Base-by-base conservation (phyloP, 768 basidiomycete species). In the Pisolithus marmoratus region DNA sequence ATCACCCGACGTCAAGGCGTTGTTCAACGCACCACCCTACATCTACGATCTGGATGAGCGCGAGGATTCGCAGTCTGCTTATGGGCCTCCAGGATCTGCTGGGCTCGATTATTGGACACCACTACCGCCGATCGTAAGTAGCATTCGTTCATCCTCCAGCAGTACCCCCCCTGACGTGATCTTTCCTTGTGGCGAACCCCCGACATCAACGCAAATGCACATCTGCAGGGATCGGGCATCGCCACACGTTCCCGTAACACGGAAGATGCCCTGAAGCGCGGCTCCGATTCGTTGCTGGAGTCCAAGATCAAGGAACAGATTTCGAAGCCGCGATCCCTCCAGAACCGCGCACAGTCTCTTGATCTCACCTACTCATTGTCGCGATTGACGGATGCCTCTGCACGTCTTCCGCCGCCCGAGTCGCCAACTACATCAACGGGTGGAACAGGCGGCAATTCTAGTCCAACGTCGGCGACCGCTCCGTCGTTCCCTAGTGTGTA, bases 1-100 rank as follows among this genome's bases (percentile, higher is more conserved):
- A 5, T 92, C 94, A 4, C 91, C 92, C 3, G 92, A 96, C 58
- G 94, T 98, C 52, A 96, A 95, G 68, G 93, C 94, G 0, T 65
- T 98, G 60, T 96, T 98, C 73, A 89, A 94, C 63, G 82, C 86
- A 0, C 86, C 90, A 20, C 78, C 87, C 4, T 90, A 90, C 60
- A 84, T 88, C 49, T 92, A 90, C 60, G 83, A 89, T 61, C 71
- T 89, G 12, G 87, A 90, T 54, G 82, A 85, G 52, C 82, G 78
- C 17, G 80, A 87, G 50, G 87, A 86, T 53, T 69, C 75, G 22
- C 84, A 83, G 54, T 69, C 78, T 6, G 79, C 73, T 38, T 87
- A 83, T 61, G 69, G 81, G 3, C 65, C 67, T 1, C 76, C 78
- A 23, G 78, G 73, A 46, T 58, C 20, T 68, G 31, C 76, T 23